Evolutionary conservation across 768 basidiomycete species (phyloP), one percentile per base, ranked within the genome.

Genomic region (Nevesoporus exiguus): DNA sequence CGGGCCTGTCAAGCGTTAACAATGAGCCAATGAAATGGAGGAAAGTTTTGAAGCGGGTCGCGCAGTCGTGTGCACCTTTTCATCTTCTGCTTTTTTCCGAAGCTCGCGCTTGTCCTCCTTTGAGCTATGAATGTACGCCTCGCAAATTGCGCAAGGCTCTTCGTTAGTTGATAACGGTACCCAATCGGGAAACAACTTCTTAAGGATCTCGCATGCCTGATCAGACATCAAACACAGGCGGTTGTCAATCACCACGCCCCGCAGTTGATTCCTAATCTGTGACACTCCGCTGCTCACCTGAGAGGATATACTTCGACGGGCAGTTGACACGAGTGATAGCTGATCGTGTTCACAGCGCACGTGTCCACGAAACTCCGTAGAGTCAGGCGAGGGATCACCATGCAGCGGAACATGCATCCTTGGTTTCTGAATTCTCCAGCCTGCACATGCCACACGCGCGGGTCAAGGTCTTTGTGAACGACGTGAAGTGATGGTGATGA

Each of bases 301-400:
- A 27, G 56, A 62, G 29, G 88, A 84, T 64, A 94, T 86, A 33
- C 78, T 79, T 36, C 76, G 76, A 27, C 91, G 83, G 49, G 74
- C 75, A 43, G 77, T 77, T 2, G 70, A 64, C 58, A 82, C 85
- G 21, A 81, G 74, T 21, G 81, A 78, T 47, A 92, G 68, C 0
- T 70, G 73, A 22, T 78, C 84, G 58, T 94, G 92, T 63, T 86
- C 85, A 65, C 92, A 94, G 3, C 71, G 64, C 46, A 93, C 84
- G 64, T 93, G 80, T 33, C 68, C 65, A 40, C 67, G 60, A 66
- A 77, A 93, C 27, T 80, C 79, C 6, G 67, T 65, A 25, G 80
- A 74, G 62, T 85, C 83, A 5, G 92, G 92, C 14, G 80, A 71
- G 10, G 86, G 88, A 68, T 94, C 92, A 24, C 66, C 70, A 62